A percentile compares a stretch with the other conserved stretches of the same genome.
Conservation (phyloP, 2,329 filamentous ascomycete species). For the Botrytis galanthina region DNA sequence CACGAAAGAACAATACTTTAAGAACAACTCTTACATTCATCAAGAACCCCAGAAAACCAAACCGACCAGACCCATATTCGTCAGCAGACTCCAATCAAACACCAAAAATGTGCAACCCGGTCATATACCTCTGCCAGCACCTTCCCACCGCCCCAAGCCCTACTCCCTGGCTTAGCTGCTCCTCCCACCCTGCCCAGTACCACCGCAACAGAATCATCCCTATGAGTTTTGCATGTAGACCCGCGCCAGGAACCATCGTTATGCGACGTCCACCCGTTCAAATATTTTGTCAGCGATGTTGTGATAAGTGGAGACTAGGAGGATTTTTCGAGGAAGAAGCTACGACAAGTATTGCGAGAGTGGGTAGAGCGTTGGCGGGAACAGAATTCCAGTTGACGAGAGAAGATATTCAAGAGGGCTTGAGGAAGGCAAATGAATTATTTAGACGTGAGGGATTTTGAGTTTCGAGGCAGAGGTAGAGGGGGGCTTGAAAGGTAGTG, state of each 20-base stretch:
- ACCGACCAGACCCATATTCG: neutral
- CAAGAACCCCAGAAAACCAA: neutral
- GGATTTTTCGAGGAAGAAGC: neutral
- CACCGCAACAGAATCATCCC: neutral
- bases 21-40: neutral
- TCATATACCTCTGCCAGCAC: neutral
- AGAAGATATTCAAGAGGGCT: conserved; percentile 26
- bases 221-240: neutral
- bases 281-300: conserved; percentile 17
- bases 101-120: neutral
- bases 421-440: conserved; percentile 4
- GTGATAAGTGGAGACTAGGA: neutral
- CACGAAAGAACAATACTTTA: neutral
- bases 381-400: conserved; percentile 37
- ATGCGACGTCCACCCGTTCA: neutral
- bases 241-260: neutral
- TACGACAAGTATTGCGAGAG: conserved; percentile 24
- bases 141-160: neutral
- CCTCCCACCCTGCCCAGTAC: neutral
- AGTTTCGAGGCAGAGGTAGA: no score
- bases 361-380: conserved; percentile 41
- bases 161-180: neutral
- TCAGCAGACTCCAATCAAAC: neutral
- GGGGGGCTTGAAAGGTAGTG: neutral
- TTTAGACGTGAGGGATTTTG: neutral